These are phyloP conservation scores for Solanum corneliomulleri DNA, from an alignment of 257 asterid genomes.

Conservation along the genomic window DNA sequence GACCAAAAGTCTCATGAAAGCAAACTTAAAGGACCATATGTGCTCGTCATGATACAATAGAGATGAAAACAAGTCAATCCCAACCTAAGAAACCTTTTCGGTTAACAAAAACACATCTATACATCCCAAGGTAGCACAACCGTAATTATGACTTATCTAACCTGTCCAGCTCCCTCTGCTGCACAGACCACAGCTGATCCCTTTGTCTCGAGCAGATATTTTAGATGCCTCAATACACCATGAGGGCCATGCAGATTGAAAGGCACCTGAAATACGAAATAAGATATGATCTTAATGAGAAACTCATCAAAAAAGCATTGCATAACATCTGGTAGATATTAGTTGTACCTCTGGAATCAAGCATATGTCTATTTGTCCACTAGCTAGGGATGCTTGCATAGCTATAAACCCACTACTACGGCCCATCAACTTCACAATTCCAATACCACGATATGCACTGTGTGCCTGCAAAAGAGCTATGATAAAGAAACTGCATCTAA, in stretches of 20 bases:
- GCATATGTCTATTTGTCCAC: slow-evolving; percentile 95
- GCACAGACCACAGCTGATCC: slow-evolving; percentile 95
- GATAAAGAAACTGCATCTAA: neutral
- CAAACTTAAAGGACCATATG: neutral
- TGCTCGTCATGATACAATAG: neutral
- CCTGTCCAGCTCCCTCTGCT: slow-evolving; percentile 99
- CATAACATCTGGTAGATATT: neutral
- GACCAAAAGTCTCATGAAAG: neutral
- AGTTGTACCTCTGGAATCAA: slow-evolving; percentile 80
- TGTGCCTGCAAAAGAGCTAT: slow-evolving; percentile 56
- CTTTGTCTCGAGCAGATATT: slow-evolving; percentile 73
- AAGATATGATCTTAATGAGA: neutral
- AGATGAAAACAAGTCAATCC: neutral
- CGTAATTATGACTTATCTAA: slow-evolving; percentile 12
- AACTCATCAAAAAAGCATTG: neutral
- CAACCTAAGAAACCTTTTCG: neutral
- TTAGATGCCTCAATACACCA: slow-evolving; percentile 72
- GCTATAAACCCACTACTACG: slow-evolving; percentile 95
- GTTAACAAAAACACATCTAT: neutral
- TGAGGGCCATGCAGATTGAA: slow-evolving; percentile 88
- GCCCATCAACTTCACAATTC: slow-evolving; percentile 95
- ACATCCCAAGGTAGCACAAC: neutral
- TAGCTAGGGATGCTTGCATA: slow-evolving; percentile 97
- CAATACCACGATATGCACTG: slow-evolving; percentile 93
- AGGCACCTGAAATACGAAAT: slow-evolving; percentile 40